Evolutionary conservation across 208 protist genomes (phyloP).

Genomic region (Leishmania lainsoni): DNA sequence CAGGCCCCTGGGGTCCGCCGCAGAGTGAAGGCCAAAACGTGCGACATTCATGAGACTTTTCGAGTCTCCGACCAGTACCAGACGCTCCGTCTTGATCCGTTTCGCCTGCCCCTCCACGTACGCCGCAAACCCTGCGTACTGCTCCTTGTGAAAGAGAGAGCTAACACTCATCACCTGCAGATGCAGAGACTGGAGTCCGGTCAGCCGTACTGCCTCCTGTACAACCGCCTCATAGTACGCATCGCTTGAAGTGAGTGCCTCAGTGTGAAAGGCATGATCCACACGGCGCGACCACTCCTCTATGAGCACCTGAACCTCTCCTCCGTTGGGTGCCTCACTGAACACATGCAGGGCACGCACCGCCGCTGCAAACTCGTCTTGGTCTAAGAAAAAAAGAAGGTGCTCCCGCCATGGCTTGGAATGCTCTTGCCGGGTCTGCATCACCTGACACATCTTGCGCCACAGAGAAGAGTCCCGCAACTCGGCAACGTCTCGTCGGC

Average conservation of each 20-base stretch:
- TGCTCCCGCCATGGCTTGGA: constrained; percentile 26
- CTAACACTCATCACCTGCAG: constrained; percentile 51
- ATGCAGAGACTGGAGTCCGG: constrained; percentile 55
- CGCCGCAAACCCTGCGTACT: constrained; percentile 47
- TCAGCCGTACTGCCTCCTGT: constrained; percentile 48
- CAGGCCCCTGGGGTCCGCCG: not conserved
- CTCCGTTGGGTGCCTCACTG: constrained; percentile 21
- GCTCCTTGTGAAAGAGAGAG: constrained; percentile 58
- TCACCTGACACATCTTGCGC: constrained; percentile 32
- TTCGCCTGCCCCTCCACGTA: constrained; percentile 37
- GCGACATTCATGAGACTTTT: constrained; percentile 37
- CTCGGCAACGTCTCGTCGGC: not conserved
- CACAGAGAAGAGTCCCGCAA: constrained; percentile 20
- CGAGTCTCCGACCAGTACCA: constrained; percentile 63
- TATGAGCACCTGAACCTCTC: constrained; percentile 42
- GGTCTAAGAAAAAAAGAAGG: constrained; percentile 57
- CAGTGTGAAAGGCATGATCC: constrained; percentile 42
- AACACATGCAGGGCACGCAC: constrained; percentile 34
- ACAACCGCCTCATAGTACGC: constrained; percentile 53
- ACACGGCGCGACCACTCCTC: constrained; percentile 57
- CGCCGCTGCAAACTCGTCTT: constrained; percentile 31
- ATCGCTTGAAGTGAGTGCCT: constrained; percentile 39
- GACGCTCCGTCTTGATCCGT: constrained; percentile 46
- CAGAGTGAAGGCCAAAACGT: constrained; percentile 33
- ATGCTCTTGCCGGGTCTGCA: constrained; percentile 20